phyloP scores from a whole-genome alignment of 306 rosid species.

The Astragalus membranaceus region DNA sequence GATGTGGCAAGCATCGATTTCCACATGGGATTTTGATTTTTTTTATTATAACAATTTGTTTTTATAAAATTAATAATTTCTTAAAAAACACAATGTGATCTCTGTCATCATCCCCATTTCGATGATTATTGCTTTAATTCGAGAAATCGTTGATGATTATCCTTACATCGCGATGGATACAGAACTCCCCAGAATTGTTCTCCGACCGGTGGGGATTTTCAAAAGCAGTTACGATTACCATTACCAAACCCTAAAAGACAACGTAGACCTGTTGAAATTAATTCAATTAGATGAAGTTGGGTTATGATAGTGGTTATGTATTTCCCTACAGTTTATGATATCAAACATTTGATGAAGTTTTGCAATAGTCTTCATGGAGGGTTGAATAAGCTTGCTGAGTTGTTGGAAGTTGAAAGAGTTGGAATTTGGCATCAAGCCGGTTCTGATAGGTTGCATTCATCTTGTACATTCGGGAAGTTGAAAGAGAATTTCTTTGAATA shows the following conservation, averaged over 20 bases:
- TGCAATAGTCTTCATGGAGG: constrained; percentile 45
- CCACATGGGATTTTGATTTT: too few species aligned
- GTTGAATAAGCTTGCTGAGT: constrained; percentile 49
- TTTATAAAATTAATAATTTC: too few species aligned
- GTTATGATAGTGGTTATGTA: constrained; percentile 43
- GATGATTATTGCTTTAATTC: constrained; percentile 29
- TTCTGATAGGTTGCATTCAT: constrained; percentile 46
- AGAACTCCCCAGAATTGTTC: constrained; percentile 42
- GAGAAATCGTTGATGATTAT: constrained; percentile 39
- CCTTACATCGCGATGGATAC: constrained; percentile 51
- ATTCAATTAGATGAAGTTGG: constrained; percentile 49
- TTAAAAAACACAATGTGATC: too few species aligned
- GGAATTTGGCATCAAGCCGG: constrained; percentile 51
- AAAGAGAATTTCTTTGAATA: constrained; percentile 47
- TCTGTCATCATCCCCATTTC: too few species aligned
- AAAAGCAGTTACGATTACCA: constrained; percentile 36
- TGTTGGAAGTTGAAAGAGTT: constrained; percentile 46
- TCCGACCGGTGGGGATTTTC: constrained; percentile 45
- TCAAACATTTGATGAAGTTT: constrained; percentile 43
- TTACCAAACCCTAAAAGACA: constrained; percentile 48
- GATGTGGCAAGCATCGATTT: too few species aligned
- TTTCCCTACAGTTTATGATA: constrained; percentile 40
- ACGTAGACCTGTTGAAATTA: constrained; percentile 41
- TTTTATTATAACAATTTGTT: too few species aligned
- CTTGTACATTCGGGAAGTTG: constrained; percentile 43